Conservation (phyloP, 345 rosid species). For the Melaleuca alternifolia region DNA sequence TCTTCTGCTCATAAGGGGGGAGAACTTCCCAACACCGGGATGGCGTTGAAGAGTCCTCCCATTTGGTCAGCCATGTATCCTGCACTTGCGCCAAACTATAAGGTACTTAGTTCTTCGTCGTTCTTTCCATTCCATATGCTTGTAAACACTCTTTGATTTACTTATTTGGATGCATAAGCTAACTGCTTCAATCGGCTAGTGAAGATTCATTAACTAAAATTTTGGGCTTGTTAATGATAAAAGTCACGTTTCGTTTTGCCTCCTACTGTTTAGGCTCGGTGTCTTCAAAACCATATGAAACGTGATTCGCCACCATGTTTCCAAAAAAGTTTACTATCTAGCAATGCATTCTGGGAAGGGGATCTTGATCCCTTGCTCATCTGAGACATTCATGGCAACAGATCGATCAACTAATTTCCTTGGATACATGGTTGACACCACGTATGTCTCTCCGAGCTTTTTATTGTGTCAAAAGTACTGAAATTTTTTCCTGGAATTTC, state of each 20-base stretch:
- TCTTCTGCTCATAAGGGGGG: slow-evolving; percentile 2
- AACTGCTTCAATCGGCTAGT: background rate
- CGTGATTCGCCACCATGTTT: background rate
- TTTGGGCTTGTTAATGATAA: background rate
- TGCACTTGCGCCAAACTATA: slow-evolving; percentile 3
- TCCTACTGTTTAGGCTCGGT: background rate
- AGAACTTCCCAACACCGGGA: background rate
- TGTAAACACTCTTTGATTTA: background rate
- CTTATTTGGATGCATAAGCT: background rate
- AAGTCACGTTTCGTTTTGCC: background rate
- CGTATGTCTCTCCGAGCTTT: background rate
- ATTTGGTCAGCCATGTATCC: slow-evolving; percentile 16
- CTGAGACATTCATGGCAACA: background rate
- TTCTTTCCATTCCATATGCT: background rate
- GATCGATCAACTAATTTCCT: background rate
- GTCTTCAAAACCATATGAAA: background rate
- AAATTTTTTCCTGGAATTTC: background rate
- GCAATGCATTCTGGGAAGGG: background rate
- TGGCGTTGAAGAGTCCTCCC: slow-evolving; percentile 13
- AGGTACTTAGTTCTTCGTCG: slow-evolving; percentile 16
- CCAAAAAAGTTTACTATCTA: background rate
- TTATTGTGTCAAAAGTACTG: background rate
- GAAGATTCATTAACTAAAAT: background rate
- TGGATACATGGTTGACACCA: background rate
- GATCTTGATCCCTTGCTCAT: background rate